These are phyloP conservation scores for Euphrasia confusa DNA, from an alignment of 257 asterid genomes.

Conservation along the genomic window DNA sequence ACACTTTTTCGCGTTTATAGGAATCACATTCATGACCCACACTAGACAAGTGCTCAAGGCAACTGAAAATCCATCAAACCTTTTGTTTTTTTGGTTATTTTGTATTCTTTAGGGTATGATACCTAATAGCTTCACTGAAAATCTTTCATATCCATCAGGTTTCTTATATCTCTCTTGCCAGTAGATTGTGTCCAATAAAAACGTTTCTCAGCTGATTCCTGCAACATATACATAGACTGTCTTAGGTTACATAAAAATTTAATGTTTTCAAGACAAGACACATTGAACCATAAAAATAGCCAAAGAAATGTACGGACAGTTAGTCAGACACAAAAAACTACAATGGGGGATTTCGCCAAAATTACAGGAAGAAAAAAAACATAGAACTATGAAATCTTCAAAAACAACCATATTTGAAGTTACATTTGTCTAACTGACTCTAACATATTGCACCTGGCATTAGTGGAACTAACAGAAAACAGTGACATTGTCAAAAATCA, in stretches of 20 bases:
- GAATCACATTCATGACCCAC: conserved; percentile 89
- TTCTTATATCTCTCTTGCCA: conserved; percentile 99
- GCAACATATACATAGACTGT: conserved; percentile 16
- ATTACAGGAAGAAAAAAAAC: neutral
- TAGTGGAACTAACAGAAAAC: too few relatives aligned
- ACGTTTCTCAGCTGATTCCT: conserved; percentile 59
- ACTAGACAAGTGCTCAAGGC: conserved; percentile 78
- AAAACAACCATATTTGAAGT: too few relatives aligned
- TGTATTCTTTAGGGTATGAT: too few relatives aligned
- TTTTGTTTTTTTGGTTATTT: too few relatives aligned
- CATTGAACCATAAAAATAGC: neutral
- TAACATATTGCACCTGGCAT: too few relatives aligned
- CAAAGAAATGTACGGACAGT: neutral
- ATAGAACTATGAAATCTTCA: neutral
- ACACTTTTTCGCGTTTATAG: conserved; percentile 47
- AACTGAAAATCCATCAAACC: conserved; percentile 91
- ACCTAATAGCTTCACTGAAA: too few relatives aligned
- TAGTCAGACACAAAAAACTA: too few relatives aligned
- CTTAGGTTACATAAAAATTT: neutral
- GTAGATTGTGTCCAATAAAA: conserved; percentile 67
- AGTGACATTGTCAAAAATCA: too few relatives aligned
- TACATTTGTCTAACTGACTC: too few relatives aligned
- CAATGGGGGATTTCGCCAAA: neutral
- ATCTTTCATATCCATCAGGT: conserved; percentile 64
- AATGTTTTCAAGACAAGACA: neutral